Percentiles rank a stretch among this genome's conserved stretches.
Conservation (phyloP, 345 rosid genomes). For the Gossypium stocksii region DNA sequence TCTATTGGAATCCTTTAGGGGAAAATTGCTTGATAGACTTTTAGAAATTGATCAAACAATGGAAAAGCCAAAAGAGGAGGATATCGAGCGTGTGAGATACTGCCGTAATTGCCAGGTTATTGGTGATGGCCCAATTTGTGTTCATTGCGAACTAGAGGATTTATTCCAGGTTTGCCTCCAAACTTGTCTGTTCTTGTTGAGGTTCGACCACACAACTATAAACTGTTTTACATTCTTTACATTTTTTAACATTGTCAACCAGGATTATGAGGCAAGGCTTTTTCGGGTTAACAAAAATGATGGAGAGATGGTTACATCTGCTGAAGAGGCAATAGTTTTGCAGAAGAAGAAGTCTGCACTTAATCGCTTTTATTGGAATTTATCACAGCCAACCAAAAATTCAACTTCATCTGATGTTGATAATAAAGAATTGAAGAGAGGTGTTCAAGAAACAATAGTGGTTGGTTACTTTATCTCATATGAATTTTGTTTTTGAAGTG, state of each 20-base stretch:
- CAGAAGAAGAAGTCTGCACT: slow-evolving; percentile 73
- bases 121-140: slow-evolving; percentile 76
- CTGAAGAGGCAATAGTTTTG: slow-evolving; percentile 74
- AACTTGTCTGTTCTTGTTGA: slow-evolving; percentile 12
- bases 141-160: slow-evolving; percentile 82
- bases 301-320: slow-evolving; percentile 62
- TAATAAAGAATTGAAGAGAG: slow-evolving; percentile 54
- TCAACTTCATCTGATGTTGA: slow-evolving; percentile 29
- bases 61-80: slow-evolving; percentile 74
- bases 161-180: slow-evolving; percentile 59
- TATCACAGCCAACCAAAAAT: slow-evolving; percentile 48
- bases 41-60: slow-evolving; percentile 71
- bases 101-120: slow-evolving; percentile 62
- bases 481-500: neutral
- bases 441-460: slow-evolving; percentile 58
- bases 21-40: slow-evolving; percentile 54
- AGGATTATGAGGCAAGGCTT: slow-evolving; percentile 90
- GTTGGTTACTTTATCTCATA: slow-evolving; percentile 45
- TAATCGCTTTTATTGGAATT: slow-evolving; percentile 73
- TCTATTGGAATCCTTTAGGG: slow-evolving; percentile 61
- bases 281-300: slow-evolving; percentile 68
- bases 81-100: slow-evolving; percentile 64
- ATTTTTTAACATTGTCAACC: slow-evolving; percentile 21
- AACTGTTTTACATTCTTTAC: slow-evolving; percentile 10
- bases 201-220: slow-evolving; percentile 9